Percentiles rank a stretch among this genome's conserved stretches.
Evolutionary conservation across 2,329 filamentous ascomycete species (phyloP).

Genomic region (Pseudogymnoascus sp.): DNA sequence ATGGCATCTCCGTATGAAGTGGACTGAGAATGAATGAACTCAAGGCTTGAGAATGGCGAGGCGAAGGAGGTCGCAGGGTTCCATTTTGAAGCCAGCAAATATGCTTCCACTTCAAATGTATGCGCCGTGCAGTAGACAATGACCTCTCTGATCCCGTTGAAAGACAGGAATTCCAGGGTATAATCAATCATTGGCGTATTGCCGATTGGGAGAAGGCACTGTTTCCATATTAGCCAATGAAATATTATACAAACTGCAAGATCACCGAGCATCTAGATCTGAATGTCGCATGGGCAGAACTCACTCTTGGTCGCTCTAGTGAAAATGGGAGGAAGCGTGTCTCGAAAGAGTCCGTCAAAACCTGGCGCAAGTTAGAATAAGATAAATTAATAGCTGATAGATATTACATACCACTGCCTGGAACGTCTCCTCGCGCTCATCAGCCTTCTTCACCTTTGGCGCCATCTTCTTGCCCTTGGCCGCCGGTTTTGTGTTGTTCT

Average conservation of each 20-base stretch:
- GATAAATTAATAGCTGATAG: not conserved
- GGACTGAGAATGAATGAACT: conserved; percentile 79
- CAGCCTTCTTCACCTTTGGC: conserved; percentile 21
- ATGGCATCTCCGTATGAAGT: conserved; percentile 89
- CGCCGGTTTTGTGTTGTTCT: conserved; percentile 10
- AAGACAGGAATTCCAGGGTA: conserved; percentile 90
- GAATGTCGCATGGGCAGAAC: conserved; percentile 24
- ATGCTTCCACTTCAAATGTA: conserved; percentile 77
- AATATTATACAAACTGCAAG: not conserved
- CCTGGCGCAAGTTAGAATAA: conserved; percentile 39
- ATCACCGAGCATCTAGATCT: not conserved
- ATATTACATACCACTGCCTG: conserved; percentile 29
- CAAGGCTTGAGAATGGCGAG: conserved; percentile 68
- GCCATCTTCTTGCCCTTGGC: conserved; percentile 25
- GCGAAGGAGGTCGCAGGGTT: conserved; percentile 57
- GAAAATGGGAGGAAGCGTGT: conserved; percentile 86
- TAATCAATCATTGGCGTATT: conserved; percentile 97
- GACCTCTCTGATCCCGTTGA: conserved; percentile 90
- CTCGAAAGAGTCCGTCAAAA: conserved; percentile 92
- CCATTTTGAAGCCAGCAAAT: conserved; percentile 77
- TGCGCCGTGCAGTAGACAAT: conserved; percentile 88
- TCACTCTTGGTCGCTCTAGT: conserved; percentile 76
- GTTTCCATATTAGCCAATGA: conserved; percentile 21
- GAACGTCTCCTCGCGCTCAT: conserved; percentile 30
- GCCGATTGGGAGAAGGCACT: conserved; percentile 89